These are phyloP conservation scores for Hymenoscyphus fraxineus DNA, from an alignment of 2,329 filamentous ascomycete genomes.

Conservation along the genomic window DNA sequence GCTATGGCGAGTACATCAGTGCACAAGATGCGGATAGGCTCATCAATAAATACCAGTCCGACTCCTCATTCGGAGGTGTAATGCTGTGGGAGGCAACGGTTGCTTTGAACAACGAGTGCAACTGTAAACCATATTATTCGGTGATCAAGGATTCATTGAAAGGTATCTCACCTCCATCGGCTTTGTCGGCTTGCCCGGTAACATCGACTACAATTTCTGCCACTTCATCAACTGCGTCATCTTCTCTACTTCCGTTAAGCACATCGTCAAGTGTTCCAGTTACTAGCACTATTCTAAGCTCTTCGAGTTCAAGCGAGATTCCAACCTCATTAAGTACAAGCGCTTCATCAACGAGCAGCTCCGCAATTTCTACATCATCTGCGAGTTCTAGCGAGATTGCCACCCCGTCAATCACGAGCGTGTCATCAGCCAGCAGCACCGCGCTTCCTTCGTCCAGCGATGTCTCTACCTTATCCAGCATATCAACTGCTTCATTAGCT, in stretches of 20 bases:
- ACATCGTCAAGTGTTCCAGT: background rate
- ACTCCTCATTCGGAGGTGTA: constrained; percentile 33
- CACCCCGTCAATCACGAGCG: background rate
- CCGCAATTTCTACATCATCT: background rate
- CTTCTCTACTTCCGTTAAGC: no score
- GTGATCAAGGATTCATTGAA: constrained; percentile 24
- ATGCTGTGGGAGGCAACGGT: constrained; percentile 35
- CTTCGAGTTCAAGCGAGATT: background rate
- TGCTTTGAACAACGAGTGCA: constrained; percentile 21
- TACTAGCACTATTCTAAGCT: background rate
- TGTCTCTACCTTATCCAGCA: background rate
- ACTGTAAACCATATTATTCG: constrained; percentile 16
- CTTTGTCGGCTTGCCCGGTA: constrained; percentile 2
- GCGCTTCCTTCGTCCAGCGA: background rate
- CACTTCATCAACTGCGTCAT: background rate
- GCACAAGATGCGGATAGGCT: constrained; percentile 26
- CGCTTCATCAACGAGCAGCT: background rate
- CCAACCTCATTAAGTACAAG: background rate
- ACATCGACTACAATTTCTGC: constrained; percentile 2
- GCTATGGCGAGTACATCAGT: constrained; percentile 23
- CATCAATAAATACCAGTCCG: constrained; percentile 22
- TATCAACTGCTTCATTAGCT: background rate
- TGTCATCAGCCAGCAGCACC: background rate
- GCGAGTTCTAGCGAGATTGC: background rate
- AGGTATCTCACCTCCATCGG: constrained; percentile 8